A percentile compares a stretch with the other conserved stretches of the same genome.
phyloP scores from a whole-genome alignment of 192 early-diverging fungal species.

The Diversispora eburnea region DNA sequence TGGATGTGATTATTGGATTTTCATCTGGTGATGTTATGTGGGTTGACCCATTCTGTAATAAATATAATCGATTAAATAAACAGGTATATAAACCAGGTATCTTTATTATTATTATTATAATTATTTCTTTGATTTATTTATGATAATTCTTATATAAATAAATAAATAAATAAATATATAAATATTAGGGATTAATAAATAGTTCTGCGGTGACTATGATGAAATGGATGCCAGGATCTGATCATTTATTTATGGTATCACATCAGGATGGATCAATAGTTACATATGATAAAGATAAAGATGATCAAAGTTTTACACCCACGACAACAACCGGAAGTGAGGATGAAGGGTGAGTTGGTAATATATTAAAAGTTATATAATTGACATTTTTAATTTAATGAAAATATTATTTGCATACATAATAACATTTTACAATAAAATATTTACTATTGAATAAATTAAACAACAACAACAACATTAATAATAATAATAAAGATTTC shows the following conservation, averaged over 20 bases:
- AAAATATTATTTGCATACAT: neutral
- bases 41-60: conserved; percentile 84
- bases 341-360: conserved; percentile 34
- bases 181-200: conserved; percentile 57
- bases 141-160: too few species aligned
- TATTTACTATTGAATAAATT: neutral
- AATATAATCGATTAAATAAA: conserved; percentile 81
- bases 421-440: neutral
- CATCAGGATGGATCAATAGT: conserved; percentile 82
- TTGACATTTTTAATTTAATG: neutral
- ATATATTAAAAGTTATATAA: conserved; percentile 17
- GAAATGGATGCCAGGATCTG: conserved; percentile 87
- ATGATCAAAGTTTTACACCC: conserved; percentile 60
- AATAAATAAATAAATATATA: neutral
- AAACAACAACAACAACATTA: neutral
- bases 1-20: conserved; percentile 86
- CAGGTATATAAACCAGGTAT: conserved; percentile 42
- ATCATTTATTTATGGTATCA: conserved; percentile 78
- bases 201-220: conserved; percentile 70
- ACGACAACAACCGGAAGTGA: conserved; percentile 11
- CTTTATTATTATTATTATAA: neutral
- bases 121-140: neutral
- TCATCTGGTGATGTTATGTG: conserved; percentile 76
- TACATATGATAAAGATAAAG: conserved; percentile 82
- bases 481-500: conserved; percentile 39